Percentiles rank a stretch among this genome's conserved stretches.
Conservation (phyloP, 176 grass and related monocot species). For the Stipa capillata region DNA sequence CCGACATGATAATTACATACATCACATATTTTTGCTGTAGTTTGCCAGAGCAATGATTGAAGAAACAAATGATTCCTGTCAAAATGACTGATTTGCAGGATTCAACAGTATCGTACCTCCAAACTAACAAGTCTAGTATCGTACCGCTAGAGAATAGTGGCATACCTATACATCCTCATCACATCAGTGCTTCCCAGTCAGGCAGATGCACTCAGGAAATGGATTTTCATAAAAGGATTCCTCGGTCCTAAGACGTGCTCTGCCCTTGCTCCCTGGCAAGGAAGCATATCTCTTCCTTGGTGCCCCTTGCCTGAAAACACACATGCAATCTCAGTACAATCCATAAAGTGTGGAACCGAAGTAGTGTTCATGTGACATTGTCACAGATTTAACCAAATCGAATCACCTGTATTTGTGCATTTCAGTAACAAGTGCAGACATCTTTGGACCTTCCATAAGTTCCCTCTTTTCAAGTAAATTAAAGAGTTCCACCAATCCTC, state of each 20-base stretch:
- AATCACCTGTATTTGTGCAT: slow-evolving; percentile 86
- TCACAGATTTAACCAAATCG: background rate
- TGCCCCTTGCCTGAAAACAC: slow-evolving; percentile 56
- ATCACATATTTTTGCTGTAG: background rate
- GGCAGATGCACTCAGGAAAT: slow-evolving; percentile 87
- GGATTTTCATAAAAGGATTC: slow-evolving; percentile 94
- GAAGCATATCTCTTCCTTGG: slow-evolving; percentile 85
- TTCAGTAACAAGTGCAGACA: slow-evolving; percentile 61
- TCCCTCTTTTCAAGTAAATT: slow-evolving; percentile 78
- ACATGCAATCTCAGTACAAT: slow-evolving; percentile 12
- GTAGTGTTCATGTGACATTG: background rate
- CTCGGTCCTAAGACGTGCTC: slow-evolving; percentile 68
- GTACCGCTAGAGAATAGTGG: background rate
- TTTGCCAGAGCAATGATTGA: background rate
- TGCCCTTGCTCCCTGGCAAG: slow-evolving; percentile 78
- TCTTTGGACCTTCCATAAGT: slow-evolving; percentile 51
- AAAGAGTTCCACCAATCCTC: slow-evolving; percentile 90
- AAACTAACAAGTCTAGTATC: background rate
- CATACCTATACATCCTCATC: slow-evolving; percentile 33
- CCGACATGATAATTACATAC: background rate
- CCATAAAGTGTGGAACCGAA: background rate
- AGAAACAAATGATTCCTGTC: background rate
- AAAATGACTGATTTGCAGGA: background rate
- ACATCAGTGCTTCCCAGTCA: slow-evolving; percentile 38
- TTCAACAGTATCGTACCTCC: background rate